phyloP scores from a whole-genome alignment of 148 eudicot genomes.

The Talinum fruticosum region DNA sequence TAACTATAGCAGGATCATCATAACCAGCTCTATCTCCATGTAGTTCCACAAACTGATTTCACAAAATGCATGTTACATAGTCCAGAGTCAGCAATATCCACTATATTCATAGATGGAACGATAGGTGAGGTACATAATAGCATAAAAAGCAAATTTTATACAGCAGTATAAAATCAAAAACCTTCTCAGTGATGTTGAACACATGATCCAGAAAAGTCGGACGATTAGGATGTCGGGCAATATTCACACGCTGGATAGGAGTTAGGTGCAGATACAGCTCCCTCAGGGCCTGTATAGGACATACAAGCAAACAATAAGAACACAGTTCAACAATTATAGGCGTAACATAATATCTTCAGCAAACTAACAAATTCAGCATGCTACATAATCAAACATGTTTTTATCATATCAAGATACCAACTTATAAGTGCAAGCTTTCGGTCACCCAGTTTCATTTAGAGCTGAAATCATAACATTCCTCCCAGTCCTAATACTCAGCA shows the following conservation, averaged over 20 bases:
- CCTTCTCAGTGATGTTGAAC: slow-evolving; percentile 84
- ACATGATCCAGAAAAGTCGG: slow-evolving; percentile 93
- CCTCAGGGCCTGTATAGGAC: slow-evolving; percentile 62
- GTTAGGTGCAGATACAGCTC: slow-evolving; percentile 67
- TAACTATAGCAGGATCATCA: slow-evolving; percentile 88
- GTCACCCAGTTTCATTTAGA: background rate
- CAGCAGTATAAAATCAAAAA: slow-evolving; percentile 17
- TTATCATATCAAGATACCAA: background rate
- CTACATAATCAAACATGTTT: background rate
- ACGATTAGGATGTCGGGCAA: slow-evolving; percentile 94
- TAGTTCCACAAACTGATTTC: slow-evolving; percentile 76
- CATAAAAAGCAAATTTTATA: slow-evolving; percentile 3
- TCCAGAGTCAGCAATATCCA: slow-evolving; percentile 5
- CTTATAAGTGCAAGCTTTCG: background rate
- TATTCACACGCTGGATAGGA: slow-evolving; percentile 88
- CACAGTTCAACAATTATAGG: background rate
- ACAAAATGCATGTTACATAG: slow-evolving; percentile 12
- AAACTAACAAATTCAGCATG: background rate
- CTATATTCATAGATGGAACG: background rate
- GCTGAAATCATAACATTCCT: background rate
- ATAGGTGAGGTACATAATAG: background rate
- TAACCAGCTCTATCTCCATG: slow-evolving; percentile 92
- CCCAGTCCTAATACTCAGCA: background rate
- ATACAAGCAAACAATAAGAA: slow-evolving; percentile 11
- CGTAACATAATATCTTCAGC: background rate